These are phyloP conservation scores for Cercophora newfieldiana DNA, from an alignment of 495 filamentous ascomycete species.

Conservation along the genomic window DNA sequence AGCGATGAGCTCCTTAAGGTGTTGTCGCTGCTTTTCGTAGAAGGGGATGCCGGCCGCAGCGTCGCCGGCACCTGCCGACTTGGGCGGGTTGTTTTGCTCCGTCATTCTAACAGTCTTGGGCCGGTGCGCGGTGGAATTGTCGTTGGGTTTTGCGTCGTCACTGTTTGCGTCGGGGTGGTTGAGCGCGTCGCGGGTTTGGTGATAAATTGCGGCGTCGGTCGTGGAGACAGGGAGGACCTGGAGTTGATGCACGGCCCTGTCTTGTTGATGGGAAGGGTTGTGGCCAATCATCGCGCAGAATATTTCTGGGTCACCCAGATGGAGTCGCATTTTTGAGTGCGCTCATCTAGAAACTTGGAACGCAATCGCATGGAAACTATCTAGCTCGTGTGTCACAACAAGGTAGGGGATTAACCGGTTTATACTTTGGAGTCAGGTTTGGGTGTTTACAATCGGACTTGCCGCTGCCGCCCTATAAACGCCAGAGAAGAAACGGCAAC, in stretches of 20 bases:
- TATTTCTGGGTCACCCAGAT: not conserved
- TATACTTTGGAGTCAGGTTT: not conserved
- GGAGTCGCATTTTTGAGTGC: not conserved
- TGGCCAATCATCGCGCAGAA: constrained; percentile 17
- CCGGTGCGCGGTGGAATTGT: not conserved
- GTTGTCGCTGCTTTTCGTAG: constrained; percentile 52
- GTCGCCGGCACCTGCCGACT: constrained; percentile 28
- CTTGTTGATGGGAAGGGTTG: not conserved
- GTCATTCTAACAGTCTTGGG: constrained; percentile 43
- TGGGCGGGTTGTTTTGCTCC: constrained; percentile 48
- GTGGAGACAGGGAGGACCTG: constrained; percentile 1
- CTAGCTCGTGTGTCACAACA: not conserved
- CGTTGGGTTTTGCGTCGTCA: not conserved
- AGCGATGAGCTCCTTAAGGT: constrained; percentile 50
- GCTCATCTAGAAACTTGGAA: not conserved
- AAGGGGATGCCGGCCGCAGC: constrained; percentile 44
- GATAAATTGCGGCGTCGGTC: not conserved
- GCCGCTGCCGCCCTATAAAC: not conserved
- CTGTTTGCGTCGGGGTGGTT: not conserved
- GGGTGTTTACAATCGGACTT: not conserved
- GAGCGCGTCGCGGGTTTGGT: constrained; percentile 6
- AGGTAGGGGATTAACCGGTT: not conserved
- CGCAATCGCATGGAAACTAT: not conserved
- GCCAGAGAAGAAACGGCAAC: not conserved
- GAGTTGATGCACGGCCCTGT: not conserved